A percentile compares a stretch with the other conserved stretches of the same genome.
phyloP scores from a whole-genome alignment of 495 filamentous ascomycete genomes.

The Talaromyces nanjingensis region DNA sequence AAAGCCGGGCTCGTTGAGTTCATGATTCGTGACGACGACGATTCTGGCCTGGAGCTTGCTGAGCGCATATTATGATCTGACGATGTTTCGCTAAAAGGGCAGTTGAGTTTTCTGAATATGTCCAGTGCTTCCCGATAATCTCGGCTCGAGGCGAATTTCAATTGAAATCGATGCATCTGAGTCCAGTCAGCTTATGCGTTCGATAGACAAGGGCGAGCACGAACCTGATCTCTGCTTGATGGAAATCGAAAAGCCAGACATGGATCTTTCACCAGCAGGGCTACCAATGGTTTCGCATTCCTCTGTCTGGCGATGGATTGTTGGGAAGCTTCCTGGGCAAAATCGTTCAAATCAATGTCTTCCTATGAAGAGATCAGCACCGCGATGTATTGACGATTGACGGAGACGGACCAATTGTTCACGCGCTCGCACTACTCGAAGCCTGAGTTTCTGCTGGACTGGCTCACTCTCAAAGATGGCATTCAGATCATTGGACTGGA shows the following conservation, averaged over 20 bases:
- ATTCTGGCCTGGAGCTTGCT: constrained; percentile 16
- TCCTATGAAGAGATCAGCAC: constrained; percentile 20
- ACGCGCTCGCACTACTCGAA: constrained; percentile 21
- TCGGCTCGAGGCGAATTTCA: constrained; percentile 31
- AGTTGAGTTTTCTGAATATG: constrained; percentile 32
- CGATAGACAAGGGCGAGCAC: not conserved
- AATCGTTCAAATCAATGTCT: constrained; percentile 25
- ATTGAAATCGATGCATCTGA: constrained; percentile 36
- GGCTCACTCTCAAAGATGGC: constrained; percentile 22
- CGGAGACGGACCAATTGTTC: constrained; percentile 22
- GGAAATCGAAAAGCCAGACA: constrained; percentile 39
- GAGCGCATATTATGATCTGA: constrained; percentile 13
- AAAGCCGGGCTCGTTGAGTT: not conserved
- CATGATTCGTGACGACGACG: constrained; percentile 17
- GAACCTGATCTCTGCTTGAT: constrained; percentile 8
- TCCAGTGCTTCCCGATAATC: constrained; percentile 34
- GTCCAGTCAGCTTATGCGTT: not conserved
- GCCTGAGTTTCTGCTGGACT: constrained; percentile 12
- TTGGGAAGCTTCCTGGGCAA: constrained; percentile 16
- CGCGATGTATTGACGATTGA: not conserved
- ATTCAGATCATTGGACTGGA: constrained; percentile 25
- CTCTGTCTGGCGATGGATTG: constrained; percentile 11
- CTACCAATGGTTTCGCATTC: constrained; percentile 21
- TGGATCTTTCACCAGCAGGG: constrained; percentile 36
- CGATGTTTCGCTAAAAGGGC: constrained; percentile 33